Base-by-base conservation (phyloP, 139 green algal genomes). In the Spirogloea muscicola region DNA sequence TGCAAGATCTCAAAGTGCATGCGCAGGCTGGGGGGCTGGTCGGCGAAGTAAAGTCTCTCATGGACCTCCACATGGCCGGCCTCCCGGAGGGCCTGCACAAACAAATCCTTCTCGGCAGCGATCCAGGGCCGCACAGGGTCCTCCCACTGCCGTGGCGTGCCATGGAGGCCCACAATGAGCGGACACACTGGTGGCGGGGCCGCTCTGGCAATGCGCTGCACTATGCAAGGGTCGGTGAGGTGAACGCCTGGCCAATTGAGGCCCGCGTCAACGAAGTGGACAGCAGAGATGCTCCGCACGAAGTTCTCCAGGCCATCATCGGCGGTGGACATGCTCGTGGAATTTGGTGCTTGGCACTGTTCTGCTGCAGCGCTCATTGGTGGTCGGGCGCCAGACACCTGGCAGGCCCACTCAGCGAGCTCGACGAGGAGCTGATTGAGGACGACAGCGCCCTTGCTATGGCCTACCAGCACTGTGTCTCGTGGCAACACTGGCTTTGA, bases 361-460 rank as follows among this genome's bases (percentile, higher is more conserved):
- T n/a, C n/a, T n/a, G n/a, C n/a, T n/a, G n/a, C n/a, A n/a, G n/a
- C n/a, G n/a, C n/a, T n/a, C n/a, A n/a, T n/a, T n/a, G n/a, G n/a
- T n/a, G n/a, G n/a, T n/a, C n/a, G n/a, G n/a, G n/a, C n/a, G 60
- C 60, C 16, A 31, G 13, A 62, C 18, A 31, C 40, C 27, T 7
- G 57, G 10, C 36, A 13, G 65, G 9, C 9, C 21, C 21, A 27
- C 5, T 74, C 34, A 81, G 36, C 68, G 86, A 86, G 1, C 80
- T 90, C 84, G 10, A 58, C 41, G 3, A 90, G 66, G 5, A 90
- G n/a, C 82, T 89, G 86, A 29, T 90, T 89, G 10, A 89, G 55
- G 34, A 89, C 82, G 5, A 90, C 65, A 27, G 72, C 82, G n/a
- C 85, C 85, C 34, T 90, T 89, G 70, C 71, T 85, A 71, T 90